Evolutionary conservation across 768 basidiomycete genomes (phyloP).

Genomic region (Jaapia argillacea): DNA sequence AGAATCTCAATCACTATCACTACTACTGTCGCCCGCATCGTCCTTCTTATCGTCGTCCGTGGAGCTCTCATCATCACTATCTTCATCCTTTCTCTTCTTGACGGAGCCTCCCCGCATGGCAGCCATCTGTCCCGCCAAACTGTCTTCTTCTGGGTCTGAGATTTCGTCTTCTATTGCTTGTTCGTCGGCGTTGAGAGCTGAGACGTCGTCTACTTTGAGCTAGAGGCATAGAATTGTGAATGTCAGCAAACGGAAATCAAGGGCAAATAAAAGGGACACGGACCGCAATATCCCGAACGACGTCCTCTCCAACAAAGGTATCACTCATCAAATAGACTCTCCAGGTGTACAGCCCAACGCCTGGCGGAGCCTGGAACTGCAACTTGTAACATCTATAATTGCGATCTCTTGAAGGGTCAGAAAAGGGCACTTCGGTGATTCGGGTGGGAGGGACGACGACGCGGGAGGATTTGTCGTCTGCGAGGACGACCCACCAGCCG

Average conservation of each 20-base stretch:
- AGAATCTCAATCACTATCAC: conserved; percentile 34
- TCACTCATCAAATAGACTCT: conserved; percentile 81
- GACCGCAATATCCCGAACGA: conserved; percentile 60
- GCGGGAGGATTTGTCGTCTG: conserved; percentile 76
- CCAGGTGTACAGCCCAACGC: conserved; percentile 80
- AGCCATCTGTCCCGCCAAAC: conserved; percentile 95
- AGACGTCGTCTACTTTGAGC: conserved; percentile 78
- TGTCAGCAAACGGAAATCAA: neutral
- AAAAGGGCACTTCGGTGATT: conserved; percentile 68
- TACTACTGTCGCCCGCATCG: conserved; percentile 40
- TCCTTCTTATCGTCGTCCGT: conserved; percentile 38
- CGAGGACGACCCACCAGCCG: conserved; percentile 86
- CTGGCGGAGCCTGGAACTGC: conserved; percentile 91
- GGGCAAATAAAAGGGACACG: conserved; percentile 16
- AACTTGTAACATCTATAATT: conserved; percentile 81
- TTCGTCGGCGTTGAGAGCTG: conserved; percentile 46
- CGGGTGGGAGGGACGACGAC: conserved; percentile 83
- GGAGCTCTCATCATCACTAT: conserved; percentile 40
- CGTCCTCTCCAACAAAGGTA: conserved; percentile 80
- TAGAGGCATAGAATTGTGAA: conserved; percentile 20
- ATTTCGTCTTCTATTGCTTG: conserved; percentile 80
- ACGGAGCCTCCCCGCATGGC: conserved; percentile 85
- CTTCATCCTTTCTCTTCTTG: conserved; percentile 47
- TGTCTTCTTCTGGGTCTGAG: conserved; percentile 96
- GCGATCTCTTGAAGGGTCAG: conserved; percentile 34